Percentiles rank a stretch among this genome's conserved stretches.
phyloP scores from a whole-genome alignment of 805 yeast species.

The Starmerella ratchasimensis region DNA sequence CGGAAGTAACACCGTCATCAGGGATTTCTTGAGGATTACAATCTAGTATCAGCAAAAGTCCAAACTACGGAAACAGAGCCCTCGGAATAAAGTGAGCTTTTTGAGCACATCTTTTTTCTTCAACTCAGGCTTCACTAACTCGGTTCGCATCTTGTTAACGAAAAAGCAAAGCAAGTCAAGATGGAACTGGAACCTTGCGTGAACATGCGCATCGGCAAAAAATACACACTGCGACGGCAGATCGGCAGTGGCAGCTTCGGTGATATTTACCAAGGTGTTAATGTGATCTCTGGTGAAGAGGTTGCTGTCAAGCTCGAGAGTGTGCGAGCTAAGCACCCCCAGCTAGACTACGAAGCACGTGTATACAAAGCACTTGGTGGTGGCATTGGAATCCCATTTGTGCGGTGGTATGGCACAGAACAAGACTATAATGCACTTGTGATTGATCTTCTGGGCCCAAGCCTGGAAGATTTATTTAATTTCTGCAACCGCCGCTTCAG shows the following conservation, averaged over 20 bases:
- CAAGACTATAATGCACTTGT: constrained; percentile 96
- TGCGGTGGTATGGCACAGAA: constrained; percentile 94
- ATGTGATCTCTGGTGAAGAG: constrained; percentile 90
- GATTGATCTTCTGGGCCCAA: constrained; percentile 88
- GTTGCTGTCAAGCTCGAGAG: constrained; percentile 93
- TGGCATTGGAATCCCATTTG: constrained; percentile 94
- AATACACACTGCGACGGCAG: constrained; percentile 90
- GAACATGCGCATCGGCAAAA: constrained; percentile 71
- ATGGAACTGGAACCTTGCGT: constrained; percentile 29
- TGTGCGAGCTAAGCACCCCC: constrained; percentile 87
- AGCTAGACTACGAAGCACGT: constrained; percentile 89
- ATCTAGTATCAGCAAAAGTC: no score
- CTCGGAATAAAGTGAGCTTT: no score
- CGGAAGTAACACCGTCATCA: no score
- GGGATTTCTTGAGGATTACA: no score
- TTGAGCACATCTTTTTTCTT: no score
- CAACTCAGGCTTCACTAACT: no score
- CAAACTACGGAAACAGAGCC: no score
- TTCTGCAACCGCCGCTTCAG: constrained; percentile 90
- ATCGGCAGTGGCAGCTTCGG: constrained; percentile 97
- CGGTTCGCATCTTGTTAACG: no score
- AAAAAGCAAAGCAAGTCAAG: not conserved
- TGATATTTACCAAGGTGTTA: constrained; percentile 81
- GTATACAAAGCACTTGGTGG: constrained; percentile 91
- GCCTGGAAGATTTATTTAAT: constrained; percentile 87